Conservation (phyloP, 1,284 basidiomycete genomes). For the Moniliophthora roreri region DNA sequence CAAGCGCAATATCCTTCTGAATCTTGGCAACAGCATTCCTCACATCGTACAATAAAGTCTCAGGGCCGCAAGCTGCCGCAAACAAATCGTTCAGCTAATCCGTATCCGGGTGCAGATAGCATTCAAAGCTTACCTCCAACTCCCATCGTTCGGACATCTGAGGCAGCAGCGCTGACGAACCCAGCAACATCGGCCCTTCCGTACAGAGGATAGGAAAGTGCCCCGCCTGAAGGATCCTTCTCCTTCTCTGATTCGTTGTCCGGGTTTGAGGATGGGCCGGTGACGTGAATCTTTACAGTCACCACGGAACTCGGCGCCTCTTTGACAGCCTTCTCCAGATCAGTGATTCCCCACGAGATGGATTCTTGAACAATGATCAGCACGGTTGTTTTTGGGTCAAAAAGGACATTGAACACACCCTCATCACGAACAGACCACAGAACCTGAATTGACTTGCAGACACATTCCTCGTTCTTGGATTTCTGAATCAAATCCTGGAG, state of each 20-base stretch:
- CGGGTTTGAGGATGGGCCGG: neutral
- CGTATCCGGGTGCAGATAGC: neutral
- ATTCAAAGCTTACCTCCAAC: neutral
- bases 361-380: neutral
- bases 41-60: constrained; percentile 1
- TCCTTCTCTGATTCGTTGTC: neutral
- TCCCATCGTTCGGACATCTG: neutral
- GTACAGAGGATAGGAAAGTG: neutral
- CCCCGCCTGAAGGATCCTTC: no score
- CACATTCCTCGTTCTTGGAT: neutral
- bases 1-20: neutral
- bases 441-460: neutral
- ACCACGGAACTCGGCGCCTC: neutral
- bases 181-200: neutral
- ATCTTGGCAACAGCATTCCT: neutral
- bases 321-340: neutral
- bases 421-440: constrained; percentile 5
- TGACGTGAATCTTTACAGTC: neutral
- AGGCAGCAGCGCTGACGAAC: neutral
- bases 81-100: neutral
- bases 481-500: constrained; percentile 3
- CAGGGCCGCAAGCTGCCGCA: neutral
- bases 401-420: neutral
- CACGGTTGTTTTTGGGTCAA: neutral
- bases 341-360: neutral